Evolutionary conservation across 768 basidiomycete species (phyloP).

Genomic region (Calocybe indica): DNA sequence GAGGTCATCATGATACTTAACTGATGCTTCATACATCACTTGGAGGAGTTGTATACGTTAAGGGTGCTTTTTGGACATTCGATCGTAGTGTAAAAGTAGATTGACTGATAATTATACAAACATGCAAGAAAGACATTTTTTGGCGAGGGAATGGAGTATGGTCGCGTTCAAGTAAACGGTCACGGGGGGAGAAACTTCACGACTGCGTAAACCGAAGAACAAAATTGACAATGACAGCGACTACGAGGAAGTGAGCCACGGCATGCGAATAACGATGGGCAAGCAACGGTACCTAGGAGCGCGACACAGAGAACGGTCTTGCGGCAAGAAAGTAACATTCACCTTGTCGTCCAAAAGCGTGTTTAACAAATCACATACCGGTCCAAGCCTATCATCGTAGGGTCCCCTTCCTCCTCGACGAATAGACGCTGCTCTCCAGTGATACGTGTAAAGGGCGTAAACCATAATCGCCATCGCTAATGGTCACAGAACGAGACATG

Average conservation of each 20-base stretch:
- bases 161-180: neutral
- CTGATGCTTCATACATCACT: neutral
- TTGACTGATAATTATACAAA: too few relatives aligned
- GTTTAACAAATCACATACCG: conserved; percentile 50
- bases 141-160: too few relatives aligned
- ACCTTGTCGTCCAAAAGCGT: neutral
- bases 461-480: conserved; percentile 95
- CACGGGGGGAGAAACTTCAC: conserved; percentile 9
- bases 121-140: too few relatives aligned
- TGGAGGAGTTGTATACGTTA: neutral
- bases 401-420: conserved; percentile 87
- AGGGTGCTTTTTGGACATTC: neutral
- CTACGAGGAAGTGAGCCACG: conserved; percentile 30
- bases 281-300: conserved; percentile 50
- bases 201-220: conserved; percentile 66
- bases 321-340: conserved; percentile 3
- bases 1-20: neutral
- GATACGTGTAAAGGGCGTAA: conserved; percentile 92
- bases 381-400: conserved; percentile 94
- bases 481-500: conserved; percentile 7
- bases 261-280: neutral
- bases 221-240: conserved; percentile 82
- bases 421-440: conserved; percentile 94
- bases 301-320: conserved; percentile 83
- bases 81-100: too few relatives aligned